Base-by-base conservation (phyloP, 768 basidiomycete species). In the Epithele typhae region DNA sequence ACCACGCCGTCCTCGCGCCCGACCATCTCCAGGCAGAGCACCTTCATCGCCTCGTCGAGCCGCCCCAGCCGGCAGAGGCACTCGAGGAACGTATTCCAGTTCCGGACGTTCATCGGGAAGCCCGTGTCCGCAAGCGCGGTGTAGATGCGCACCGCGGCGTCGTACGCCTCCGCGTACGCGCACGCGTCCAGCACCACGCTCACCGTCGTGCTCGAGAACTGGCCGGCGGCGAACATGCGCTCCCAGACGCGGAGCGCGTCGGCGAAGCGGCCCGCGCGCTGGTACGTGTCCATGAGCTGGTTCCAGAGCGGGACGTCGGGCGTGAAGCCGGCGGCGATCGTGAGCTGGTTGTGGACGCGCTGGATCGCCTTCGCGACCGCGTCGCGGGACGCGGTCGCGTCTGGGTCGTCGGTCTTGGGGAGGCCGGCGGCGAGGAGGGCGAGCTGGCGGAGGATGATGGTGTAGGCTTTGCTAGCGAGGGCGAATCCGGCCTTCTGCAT, bases 171-270 rank as follows among this genome's bases (percentile, higher is more conserved):
- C 7, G 81, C 74, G 53, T 72, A 79, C 1, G 84, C 89, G 54
- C 92, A 95, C 1, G 87, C 82, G 59, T 94, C 92, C 24, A 95
- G 64, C 51, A 93, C 82, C 68, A 93, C 87, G 66, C 80, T 87
- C 41, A 97, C 76, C 49, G 80, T 85, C 45, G 73, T 64, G 43
- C 79, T 67, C 63, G 84, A 76, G 57, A 76, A 82, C 38, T 67
- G 71, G 15, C 76, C 73, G n/a, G 78, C 68, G 35, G 79, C 57
- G 57, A 76, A 77, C 64, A 90, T 74, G 59, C 73, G 72, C 59
- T 92, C 82, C 91, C 92, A 97, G 3, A 95, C 74, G 27, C 82
- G 74, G 55, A 79, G 84, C 14, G 86, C 82, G 47, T 88, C 85
- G 1, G 67, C 68, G 51, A 84, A 87, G 49, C 79, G 81, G 4